Base-by-base conservation (phyloP, 2,329 filamentous ascomycete genomes). In the Hymenoscyphus albidus region DNA sequence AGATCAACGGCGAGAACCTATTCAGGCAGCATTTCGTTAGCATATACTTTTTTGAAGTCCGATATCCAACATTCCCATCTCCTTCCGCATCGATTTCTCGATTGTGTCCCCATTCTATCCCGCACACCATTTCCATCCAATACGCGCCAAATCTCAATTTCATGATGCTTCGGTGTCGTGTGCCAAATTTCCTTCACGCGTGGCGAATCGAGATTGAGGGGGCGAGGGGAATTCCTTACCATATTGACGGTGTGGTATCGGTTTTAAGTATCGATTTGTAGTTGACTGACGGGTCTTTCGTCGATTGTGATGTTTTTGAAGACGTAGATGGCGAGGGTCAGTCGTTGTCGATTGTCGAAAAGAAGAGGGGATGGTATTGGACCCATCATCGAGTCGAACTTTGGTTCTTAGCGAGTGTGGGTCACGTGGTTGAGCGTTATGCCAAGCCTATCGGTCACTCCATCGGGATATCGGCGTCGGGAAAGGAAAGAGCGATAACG, bases 1-100 rank as follows among this genome's bases (percentile, higher is more conserved):
- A 99, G 93, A 88, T 99, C 95, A 87, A 98, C 92, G 83, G 95
- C 95, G 90, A 99, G 93, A 96, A 98, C 94, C 95, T 98, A 80
- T 74, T 64, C 72, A 73, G 71, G 68, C 73, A 74, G 71, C 66
- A 69, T 69, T 70, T 69, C 69, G 79, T 87, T 79, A 87, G 84
- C 80, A 79, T 76, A 68, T 70, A 65, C 63, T 65, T 64, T 68
- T 69, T 62, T 66, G 66, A 63, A 70, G 70, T 67, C 70, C 44
- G n/a, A 40, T 18, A 56, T 57, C 51, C 51, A 44, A 12, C 60
- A 42, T 71, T 74, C 68, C 65, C 69, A 66, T 67, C 68, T 67
- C 59, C 57, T 58, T 66, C 48, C 61, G 65, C 51, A 61, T 61
- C 13, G 16, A 13, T 22, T 22, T 32, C 42, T n/a, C 27, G 27